phyloP scores from a whole-genome alignment of 106 monocot genomes.

The Phalaenopsis equestris region DNA sequence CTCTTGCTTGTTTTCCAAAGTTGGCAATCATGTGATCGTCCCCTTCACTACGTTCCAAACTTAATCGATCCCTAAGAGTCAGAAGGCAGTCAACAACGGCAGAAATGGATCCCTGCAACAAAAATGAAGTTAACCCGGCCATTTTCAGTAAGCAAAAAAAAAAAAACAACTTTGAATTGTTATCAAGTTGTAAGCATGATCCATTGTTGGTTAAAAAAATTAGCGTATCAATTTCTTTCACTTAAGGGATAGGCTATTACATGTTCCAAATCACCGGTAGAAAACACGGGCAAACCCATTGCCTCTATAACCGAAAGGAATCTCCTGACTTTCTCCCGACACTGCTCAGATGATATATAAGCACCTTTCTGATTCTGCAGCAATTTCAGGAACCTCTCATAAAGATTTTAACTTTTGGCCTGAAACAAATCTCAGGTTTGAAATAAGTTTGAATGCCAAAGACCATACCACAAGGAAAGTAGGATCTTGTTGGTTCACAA shows the following conservation, averaged over 20 bases:
- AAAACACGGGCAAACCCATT: background rate
- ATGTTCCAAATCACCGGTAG: background rate
- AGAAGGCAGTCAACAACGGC: slow-evolving; percentile 60
- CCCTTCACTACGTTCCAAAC: slow-evolving; percentile 10
- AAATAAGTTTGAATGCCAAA: background rate
- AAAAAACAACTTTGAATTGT: too few relatives aligned
- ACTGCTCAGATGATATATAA: background rate
- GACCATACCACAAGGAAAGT: slow-evolving; percentile 13
- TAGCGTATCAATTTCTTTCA: background rate
- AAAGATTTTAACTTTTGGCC: background rate
- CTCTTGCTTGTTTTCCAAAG: slow-evolving; percentile 17
- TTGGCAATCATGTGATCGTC: slow-evolving; percentile 6
- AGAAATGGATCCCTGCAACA: slow-evolving; percentile 54
- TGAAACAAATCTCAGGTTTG: background rate
- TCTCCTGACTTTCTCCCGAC: background rate
- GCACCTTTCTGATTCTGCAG: background rate
- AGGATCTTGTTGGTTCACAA: slow-evolving; percentile 33
- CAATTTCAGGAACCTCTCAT: background rate
- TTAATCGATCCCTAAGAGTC: slow-evolving; percentile 36
- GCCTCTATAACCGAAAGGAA: background rate
- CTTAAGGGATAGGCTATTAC: background rate
- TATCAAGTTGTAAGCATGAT: background rate
- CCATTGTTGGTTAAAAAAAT: background rate
- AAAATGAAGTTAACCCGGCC: background rate
- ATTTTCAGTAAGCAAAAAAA: background rate